Evolutionary conservation across 2,329 filamentous ascomycete species (phyloP), one percentile per base, ranked within the genome.

Genomic region (Dothistroma septosporum): DNA sequence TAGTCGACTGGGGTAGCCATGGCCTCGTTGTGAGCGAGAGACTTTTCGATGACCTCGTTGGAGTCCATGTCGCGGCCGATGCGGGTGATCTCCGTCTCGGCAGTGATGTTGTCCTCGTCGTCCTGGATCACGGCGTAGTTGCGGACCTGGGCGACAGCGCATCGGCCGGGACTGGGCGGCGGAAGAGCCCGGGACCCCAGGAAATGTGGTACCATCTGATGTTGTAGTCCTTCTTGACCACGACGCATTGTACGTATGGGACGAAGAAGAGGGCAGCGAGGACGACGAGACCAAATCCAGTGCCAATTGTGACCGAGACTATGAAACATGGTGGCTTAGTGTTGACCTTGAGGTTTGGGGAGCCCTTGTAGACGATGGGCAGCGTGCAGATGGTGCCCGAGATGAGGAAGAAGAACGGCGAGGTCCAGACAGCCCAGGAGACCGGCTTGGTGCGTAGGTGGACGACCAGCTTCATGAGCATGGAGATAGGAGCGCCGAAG

Each of bases 111-210:
- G 41, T 57, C 60, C 4, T 52, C 54, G 0, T 83, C 75, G 0
- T 84, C 82, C 74, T 92, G 89, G 28, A 92, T 77, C 46, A 92
- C 89, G 50, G 88, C 87, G 72, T 92, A 93, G 79, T 92, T 82
- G 73, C 88, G 89, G 11, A 92, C 85, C 4, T 76, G 75, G 66
- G 85, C 84, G 19, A 72, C 65, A 57, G 86, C 82, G 80, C 79
- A 53, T 83, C 80, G 0, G 77, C 75, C 21, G 82, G 81, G 21
- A 80, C 74, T 0, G 83, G 80, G 53, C 89, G 88, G 41, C 76
- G 80, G 78, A 70, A 72, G 21, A 78, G 70, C 4, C 76, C 64
- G 24, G 75, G 75, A 5, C 74, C 75, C 24, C 69, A 41, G 55
- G 72, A 60, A 37, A 76, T 65, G 55, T 73, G 65, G 64, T 69